A percentile compares a stretch with the other conserved stretches of the same genome.
Conservation (phyloP, 2,329 filamentous ascomycete species). For the Venturia carpophila region DNA sequence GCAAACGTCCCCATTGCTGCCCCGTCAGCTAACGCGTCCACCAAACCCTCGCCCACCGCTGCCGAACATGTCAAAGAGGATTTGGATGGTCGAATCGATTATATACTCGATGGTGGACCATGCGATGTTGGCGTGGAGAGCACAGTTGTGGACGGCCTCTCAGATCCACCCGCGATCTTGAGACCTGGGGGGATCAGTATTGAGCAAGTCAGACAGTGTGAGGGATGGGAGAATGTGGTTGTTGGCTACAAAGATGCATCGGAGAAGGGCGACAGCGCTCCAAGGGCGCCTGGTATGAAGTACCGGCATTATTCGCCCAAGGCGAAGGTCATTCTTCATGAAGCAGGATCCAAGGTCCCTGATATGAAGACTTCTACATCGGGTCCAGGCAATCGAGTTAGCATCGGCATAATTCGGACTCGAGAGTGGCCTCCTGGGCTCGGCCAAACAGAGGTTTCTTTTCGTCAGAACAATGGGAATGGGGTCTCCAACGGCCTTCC, state of each 20-base stretch:
- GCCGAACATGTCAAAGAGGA: conserved; percentile 86
- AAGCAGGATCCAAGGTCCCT: conserved; percentile 33
- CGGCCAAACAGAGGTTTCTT: not conserved
- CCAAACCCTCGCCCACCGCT: conserved; percentile 82
- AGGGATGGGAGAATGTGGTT: conserved; percentile 72
- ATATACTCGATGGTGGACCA: conserved; percentile 81
- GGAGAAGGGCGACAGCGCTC: conserved; percentile 41
- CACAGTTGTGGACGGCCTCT: conserved; percentile 89
- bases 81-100: conserved; percentile 68
- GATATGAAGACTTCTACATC: not conserved
- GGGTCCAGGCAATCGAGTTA: not conserved
- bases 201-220: conserved; percentile 63
- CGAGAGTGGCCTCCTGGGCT: conserved; percentile 13
- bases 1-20: conserved; percentile 75
- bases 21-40: conserved; percentile 90
- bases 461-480: not conserved
- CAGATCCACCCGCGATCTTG: conserved; percentile 69
- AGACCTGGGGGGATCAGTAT: conserved; percentile 81
- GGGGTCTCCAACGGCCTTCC: not conserved
- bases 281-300: conserved; percentile 94
- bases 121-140: conserved; percentile 91
- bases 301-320: conserved; percentile 96
- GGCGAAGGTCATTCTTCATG: conserved; percentile 77
- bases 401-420: conserved; percentile 15
- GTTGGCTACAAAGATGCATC: conserved; percentile 73